Evolutionary conservation across 768 basidiomycete species (phyloP).

Genomic region (Tylopilus sp.): DNA sequence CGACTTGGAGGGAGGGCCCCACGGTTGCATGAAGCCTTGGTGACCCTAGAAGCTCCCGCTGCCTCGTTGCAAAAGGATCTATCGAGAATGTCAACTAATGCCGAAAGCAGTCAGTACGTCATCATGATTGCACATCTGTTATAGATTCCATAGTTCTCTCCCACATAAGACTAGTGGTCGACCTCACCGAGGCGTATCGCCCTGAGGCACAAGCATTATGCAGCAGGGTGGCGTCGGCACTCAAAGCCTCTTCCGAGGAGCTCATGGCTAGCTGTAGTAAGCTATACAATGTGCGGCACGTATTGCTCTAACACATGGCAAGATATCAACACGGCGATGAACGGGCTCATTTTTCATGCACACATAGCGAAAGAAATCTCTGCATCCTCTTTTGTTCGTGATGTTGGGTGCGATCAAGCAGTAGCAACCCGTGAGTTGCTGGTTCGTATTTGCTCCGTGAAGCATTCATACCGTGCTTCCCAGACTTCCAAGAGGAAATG

Average conservation of each 20-base stretch:
- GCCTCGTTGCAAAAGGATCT: constrained; percentile 59
- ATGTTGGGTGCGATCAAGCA: constrained; percentile 41
- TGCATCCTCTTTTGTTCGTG: constrained; percentile 39
- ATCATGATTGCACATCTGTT: background rate
- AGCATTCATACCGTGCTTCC: constrained; percentile 4
- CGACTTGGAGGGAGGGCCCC: constrained; percentile 67
- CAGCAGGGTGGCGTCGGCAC: constrained; percentile 36
- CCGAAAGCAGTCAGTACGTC: constrained; percentile 44
- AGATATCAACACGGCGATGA: constrained; percentile 20
- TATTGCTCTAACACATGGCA: constrained; percentile 5
- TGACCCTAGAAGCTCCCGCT: constrained; percentile 58
- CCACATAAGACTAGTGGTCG: constrained; percentile 38
- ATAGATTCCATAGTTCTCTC: background rate
- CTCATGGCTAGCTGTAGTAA: constrained; percentile 34
- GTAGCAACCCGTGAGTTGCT: constrained; percentile 34
- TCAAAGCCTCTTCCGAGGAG: constrained; percentile 37
- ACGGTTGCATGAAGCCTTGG: constrained; percentile 55
- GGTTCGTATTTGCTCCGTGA: background rate
- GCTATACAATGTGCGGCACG: constrained; percentile 6
- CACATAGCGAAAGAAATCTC: constrained; percentile 49
- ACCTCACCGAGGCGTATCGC: constrained; percentile 45
- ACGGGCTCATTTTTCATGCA: constrained; percentile 44
- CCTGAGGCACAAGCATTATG: constrained; percentile 51
- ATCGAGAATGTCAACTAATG: constrained; percentile 37
- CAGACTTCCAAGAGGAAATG: constrained; percentile 50